Percentiles rank a stretch among this genome's conserved stretches.
These are phyloP conservation scores for Piper longum DNA, from an alignment of 164 flowering plant genomes.

Conservation along the genomic window DNA sequence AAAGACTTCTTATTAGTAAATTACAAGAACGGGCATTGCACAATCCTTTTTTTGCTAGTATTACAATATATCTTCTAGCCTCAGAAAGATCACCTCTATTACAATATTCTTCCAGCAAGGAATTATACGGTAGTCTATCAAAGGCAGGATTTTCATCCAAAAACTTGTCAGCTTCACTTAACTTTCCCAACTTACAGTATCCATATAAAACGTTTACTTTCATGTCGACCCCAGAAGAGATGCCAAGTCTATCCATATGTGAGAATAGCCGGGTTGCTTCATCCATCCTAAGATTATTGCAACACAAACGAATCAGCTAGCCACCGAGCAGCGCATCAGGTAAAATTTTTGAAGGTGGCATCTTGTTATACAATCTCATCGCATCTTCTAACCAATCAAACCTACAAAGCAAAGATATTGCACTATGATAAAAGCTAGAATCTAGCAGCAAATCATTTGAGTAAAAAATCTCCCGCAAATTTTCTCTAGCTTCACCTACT, in stretches of 20 bases:
- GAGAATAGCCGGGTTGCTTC: conserved; percentile 24
- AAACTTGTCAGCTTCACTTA: conserved; percentile 22
- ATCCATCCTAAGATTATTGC: conserved; percentile 28
- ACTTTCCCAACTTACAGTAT: conserved; percentile 28
- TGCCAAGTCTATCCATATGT: conserved; percentile 25
- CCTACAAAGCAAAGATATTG: conserved; percentile 37
- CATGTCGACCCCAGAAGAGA: conserved; percentile 15
- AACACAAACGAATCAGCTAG: conserved; percentile 29
- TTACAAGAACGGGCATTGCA: conserved; percentile 44
- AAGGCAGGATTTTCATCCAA: conserved; percentile 31
- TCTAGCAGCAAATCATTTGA: conserved; percentile 17
- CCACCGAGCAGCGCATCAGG: conserved; percentile 21
- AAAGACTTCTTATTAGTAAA: conserved; percentile 37
- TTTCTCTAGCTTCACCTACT: conserved; percentile 26
- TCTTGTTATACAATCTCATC: conserved; percentile 26
- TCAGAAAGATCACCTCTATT: conserved; percentile 17
- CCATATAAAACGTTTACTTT: conserved; percentile 26
- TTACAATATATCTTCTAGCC: conserved; percentile 29
- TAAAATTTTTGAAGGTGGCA: conserved; percentile 29
- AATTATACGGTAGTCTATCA: conserved; percentile 26
- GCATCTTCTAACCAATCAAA: conserved; percentile 24
- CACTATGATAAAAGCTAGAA: background rate
- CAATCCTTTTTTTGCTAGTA: conserved; percentile 29
- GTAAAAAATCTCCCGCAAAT: conserved; percentile 36
- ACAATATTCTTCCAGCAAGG: conserved; percentile 45